phyloP scores from a whole-genome alignment of 768 basidiomycete species.

The Cystofilobasidium capitatum region DNA sequence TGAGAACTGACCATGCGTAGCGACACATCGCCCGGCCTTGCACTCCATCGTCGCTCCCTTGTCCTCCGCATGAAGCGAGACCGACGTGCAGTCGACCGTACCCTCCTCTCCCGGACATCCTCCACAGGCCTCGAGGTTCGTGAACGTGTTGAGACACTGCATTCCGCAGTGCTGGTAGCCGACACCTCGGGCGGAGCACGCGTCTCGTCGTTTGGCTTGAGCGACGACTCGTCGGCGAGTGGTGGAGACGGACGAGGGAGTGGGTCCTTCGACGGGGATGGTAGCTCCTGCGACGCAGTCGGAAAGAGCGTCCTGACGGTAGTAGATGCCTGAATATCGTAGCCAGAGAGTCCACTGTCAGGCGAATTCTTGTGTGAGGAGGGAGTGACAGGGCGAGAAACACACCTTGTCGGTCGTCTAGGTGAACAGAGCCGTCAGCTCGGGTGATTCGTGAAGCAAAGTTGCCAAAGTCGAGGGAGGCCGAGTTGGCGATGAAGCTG shows the following conservation, averaged over 20 bases:
- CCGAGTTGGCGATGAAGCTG: constrained; percentile 1
- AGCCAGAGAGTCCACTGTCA: too few species aligned
- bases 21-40: too few species aligned
- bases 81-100: constrained; percentile 1
- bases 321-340: constrained; percentile 3
- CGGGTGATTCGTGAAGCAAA: constrained; percentile 12
- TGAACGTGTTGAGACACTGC: not conserved
- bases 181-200: not conserved
- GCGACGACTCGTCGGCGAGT: too few species aligned
- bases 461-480: constrained; percentile 4
- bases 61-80: too few species aligned
- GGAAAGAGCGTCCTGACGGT: not conserved
- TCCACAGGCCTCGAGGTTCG: not conserved
- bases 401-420: constrained; percentile 15
- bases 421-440: not conserved
- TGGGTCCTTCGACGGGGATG: not conserved
- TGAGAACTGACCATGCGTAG: too few species aligned
- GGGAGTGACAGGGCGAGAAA: not conserved
- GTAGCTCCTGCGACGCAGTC: constrained; percentile 10
- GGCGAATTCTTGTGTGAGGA: not conserved
- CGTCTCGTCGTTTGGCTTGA: not conserved
- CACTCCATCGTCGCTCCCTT: too few species aligned
- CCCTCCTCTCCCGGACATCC: not conserved
- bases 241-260: too few species aligned
- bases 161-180: too few species aligned